Evolutionary conservation across 2,329 filamentous ascomycete genomes (phyloP).

Genomic region (Stachybotrys chartarum): DNA sequence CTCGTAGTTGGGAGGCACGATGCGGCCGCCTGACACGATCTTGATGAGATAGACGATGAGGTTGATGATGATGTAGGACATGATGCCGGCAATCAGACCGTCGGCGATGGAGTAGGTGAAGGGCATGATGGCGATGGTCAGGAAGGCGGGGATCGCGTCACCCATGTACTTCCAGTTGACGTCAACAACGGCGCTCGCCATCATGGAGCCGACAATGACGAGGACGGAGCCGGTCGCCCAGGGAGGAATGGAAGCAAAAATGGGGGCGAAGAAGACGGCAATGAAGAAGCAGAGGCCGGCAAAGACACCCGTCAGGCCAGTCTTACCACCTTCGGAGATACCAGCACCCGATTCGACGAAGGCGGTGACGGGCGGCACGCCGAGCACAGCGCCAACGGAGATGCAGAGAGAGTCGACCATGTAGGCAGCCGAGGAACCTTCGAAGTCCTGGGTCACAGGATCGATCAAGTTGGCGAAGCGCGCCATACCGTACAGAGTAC

Average conservation of each 20-base stretch:
- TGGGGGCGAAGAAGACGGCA: conserved; percentile 81
- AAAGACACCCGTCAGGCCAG: conserved; percentile 73
- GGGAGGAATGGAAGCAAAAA: conserved; percentile 81
- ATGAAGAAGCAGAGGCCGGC: conserved; percentile 82
- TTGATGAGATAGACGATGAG: conserved; percentile 62
- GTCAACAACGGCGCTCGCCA: conserved; percentile 69
- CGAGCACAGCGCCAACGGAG: conserved; percentile 72
- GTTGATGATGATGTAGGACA: conserved; percentile 72
- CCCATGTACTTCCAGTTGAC: conserved; percentile 88
- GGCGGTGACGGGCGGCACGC: conserved; percentile 73
- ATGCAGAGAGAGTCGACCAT: conserved; percentile 74
- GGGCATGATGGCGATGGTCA: conserved; percentile 80
- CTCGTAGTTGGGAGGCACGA: conserved; percentile 68
- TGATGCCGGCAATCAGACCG: conserved; percentile 74
- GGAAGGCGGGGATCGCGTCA: conserved; percentile 76
- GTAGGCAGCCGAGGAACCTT: conserved; percentile 77
- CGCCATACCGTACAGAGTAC: conserved; percentile 85
- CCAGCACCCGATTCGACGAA: conserved; percentile 87
- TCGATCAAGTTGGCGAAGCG: conserved; percentile 76
- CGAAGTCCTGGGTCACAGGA: conserved; percentile 77
- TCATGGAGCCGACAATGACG: conserved; percentile 80
- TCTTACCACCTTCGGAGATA: conserved; percentile 80
- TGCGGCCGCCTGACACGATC: conserved; percentile 56
- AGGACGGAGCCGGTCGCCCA: conserved; percentile 89
- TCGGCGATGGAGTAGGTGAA: conserved; percentile 88